phyloP scores from a whole-genome alignment of 2,329 filamentous ascomycete genomes.

The Massarina eburnea region DNA sequence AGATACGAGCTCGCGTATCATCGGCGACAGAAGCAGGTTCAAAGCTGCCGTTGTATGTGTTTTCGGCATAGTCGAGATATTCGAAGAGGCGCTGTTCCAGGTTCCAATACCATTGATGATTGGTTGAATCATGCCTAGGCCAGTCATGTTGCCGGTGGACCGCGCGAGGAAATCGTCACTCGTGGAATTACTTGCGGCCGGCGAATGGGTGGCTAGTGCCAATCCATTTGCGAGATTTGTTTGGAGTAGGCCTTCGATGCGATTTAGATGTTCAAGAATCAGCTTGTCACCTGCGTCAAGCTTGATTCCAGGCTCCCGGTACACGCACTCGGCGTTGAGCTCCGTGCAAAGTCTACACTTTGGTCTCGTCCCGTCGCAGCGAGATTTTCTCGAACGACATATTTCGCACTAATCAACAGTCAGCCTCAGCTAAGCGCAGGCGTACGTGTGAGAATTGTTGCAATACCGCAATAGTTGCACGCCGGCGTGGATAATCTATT shows the following conservation, averaged over 20 bases:
- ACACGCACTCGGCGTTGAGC: slow-evolving; percentile 79
- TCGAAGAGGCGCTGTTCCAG: slow-evolving; percentile 64
- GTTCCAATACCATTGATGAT: slow-evolving; percentile 65
- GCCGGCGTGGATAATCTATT: slow-evolving; percentile 46
- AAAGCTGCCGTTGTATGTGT: slow-evolving; percentile 78
- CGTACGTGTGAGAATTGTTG: background rate
- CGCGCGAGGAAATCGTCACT: slow-evolving; percentile 46
- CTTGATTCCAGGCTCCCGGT: slow-evolving; percentile 83
- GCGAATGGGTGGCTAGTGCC: slow-evolving; percentile 59
- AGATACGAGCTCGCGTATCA: slow-evolving; percentile 76
- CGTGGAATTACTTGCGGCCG: slow-evolving; percentile 47
- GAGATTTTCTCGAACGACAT: slow-evolving; percentile 76
- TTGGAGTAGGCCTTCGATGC: slow-evolving; percentile 79
- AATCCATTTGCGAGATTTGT: slow-evolving; percentile 60
- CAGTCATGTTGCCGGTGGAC: slow-evolving; percentile 40
- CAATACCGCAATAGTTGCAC: slow-evolving; percentile 46
- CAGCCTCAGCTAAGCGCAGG: slow-evolving; percentile 17
- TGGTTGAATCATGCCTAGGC: slow-evolving; percentile 42
- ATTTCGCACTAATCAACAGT: slow-evolving; percentile 70
- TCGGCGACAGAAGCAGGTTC: slow-evolving; percentile 76
- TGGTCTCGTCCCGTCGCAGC: slow-evolving; percentile 76
- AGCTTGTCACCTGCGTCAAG: slow-evolving; percentile 84
- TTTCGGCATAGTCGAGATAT: slow-evolving; percentile 85
- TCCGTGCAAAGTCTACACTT: slow-evolving; percentile 85
- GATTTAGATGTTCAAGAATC: slow-evolving; percentile 74